Base-by-base conservation (phyloP, 2,329 filamentous ascomycete genomes). In the Ceratocystis cacaofunesta region DNA sequence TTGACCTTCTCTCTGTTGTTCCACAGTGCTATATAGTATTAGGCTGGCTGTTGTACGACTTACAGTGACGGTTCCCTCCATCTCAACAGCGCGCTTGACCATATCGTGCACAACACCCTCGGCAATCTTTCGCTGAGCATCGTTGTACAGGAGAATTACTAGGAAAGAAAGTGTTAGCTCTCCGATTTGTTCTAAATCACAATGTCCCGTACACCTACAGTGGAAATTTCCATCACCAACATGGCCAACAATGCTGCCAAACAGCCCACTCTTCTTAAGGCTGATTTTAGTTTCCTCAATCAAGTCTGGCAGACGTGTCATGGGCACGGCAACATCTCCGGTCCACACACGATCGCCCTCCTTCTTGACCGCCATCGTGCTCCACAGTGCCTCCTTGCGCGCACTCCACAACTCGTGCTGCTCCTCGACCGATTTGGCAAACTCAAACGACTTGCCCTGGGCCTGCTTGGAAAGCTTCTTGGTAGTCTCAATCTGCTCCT, bases 181-280 rank as follows among this genome's bases (percentile, higher is more conserved):
- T 19, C 15, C 25, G 19, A 25, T 28, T 7, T 41, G 44, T 28
- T 22, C 17, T 7, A 12, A 41, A 7, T 3, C n/a, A 48, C 19
- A 57, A 30, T 2, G 28, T 32, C 2, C 17, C 7, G 10, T 15
- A 22, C 32, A 74, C 77, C 70, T 70, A 78, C 77, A 76, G 74
- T 92, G 88, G 72, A 92, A 92, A 75, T 92, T 92, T 41, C 88
- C 88, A 70, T 92, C 87, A 0, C 87, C 87, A 19, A 88, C 87
- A 71, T 90, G 87, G 0, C 87, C 87, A 3, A 90, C 85, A 68
- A 90, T 79, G 28, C 77, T 77, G 0, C 74, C 75, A 65, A 76
- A 76, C 61, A 79, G 69, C 1, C 78, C 78, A 62, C 76, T 79
- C 72, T 72, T 74, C 66, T 70, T 71, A 68, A 79, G 72, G 22